These are phyloP conservation scores for Yarrowia divulgata DNA, from an alignment of 805 yeast genomes.

Conservation along the genomic window DNA sequence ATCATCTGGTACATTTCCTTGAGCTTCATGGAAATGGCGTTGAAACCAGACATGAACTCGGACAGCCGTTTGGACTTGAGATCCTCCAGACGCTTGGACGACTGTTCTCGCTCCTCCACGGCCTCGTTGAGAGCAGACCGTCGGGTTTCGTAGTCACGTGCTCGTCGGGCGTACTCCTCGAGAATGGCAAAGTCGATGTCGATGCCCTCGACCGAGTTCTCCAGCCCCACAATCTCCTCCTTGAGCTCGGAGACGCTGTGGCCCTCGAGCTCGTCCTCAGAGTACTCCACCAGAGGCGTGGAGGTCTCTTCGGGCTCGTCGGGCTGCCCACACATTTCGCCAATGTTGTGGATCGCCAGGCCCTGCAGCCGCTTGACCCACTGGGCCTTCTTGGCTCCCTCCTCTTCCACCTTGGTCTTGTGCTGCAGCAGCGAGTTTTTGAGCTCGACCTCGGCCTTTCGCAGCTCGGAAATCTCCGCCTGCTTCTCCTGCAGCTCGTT, in stretches of 20 bases:
- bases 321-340: slow-evolving; percentile 31
- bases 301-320: slow-evolving; percentile 40
- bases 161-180: slow-evolving; percentile 75
- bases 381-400: slow-evolving; percentile 45
- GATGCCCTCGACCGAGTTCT: slow-evolving; percentile 61
- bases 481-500: slow-evolving; percentile 54
- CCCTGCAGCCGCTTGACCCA: slow-evolving; percentile 40
- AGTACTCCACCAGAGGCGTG: slow-evolving; percentile 53
- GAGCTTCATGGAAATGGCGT: slow-evolving; percentile 80
- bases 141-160: slow-evolving; percentile 67
- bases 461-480: slow-evolving; percentile 60
- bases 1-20: slow-evolving; percentile 99
- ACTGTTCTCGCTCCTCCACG: slow-evolving; percentile 67
- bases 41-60: slow-evolving; percentile 94
- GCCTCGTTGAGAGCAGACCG: slow-evolving; percentile 72
- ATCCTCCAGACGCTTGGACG: slow-evolving; percentile 68
- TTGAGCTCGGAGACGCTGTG: slow-evolving; percentile 60
- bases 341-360: slow-evolving; percentile 34
- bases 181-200: slow-evolving; percentile 76
- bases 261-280: slow-evolving; percentile 59
- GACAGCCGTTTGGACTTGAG: slow-evolving; percentile 75
- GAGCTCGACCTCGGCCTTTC: slow-evolving; percentile 71
- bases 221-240: slow-evolving; percentile 61
- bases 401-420: slow-evolving; percentile 54
- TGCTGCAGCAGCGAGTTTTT: slow-evolving; percentile 68